phyloP scores from a whole-genome alignment of 129 eudicot species.

The Smallanthus sonchifolius region DNA sequence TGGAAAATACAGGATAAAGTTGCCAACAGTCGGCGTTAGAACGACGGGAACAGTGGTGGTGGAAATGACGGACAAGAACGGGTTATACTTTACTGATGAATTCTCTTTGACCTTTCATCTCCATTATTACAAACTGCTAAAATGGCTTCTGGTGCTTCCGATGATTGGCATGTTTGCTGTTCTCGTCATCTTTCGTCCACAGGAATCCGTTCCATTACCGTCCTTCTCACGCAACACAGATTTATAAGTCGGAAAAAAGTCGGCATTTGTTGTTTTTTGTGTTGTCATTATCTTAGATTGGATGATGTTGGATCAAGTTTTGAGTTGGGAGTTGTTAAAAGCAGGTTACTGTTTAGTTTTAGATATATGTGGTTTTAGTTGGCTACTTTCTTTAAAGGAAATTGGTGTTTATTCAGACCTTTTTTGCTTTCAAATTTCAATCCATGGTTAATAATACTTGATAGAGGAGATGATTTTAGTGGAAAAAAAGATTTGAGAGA shows the following conservation, averaged over 20 bases:
- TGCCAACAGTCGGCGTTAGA: conserved; percentile 86
- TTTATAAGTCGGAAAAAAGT: conserved; percentile 36
- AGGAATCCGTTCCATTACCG: conserved; percentile 87
- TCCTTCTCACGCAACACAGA: conserved; percentile 90
- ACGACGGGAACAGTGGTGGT: conserved; percentile 88
- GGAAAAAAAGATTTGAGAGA: not conserved
- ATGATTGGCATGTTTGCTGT: conserved; percentile 97
- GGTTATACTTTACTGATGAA: conserved; percentile 82
- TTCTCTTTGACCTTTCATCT: conserved; percentile 90
- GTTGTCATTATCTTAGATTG: conserved; percentile 1
- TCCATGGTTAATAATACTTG: conserved; percentile 4
- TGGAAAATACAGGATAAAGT: conserved; percentile 73
- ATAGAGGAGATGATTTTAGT: not conserved
- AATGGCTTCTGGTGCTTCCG: conserved; percentile 96
- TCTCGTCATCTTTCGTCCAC: conserved; percentile 81
- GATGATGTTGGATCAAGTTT: conserved; percentile 22
- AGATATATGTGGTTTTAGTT: conserved; percentile 9
- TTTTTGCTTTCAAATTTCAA: not conserved
- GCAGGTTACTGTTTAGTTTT: not conserved
- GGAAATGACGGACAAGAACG: conserved; percentile 89
- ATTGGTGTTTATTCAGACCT: conserved; percentile 14
- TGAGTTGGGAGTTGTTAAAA: conserved; percentile 12
- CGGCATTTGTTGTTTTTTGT: conserved; percentile 11
- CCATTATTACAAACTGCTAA: conserved; percentile 84
- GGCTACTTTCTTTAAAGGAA: conserved; percentile 8